Evolutionary conservation across 768 basidiomycete species (phyloP), one percentile per base, ranked within the genome.

Genomic region (Boletus coccyginus): DNA sequence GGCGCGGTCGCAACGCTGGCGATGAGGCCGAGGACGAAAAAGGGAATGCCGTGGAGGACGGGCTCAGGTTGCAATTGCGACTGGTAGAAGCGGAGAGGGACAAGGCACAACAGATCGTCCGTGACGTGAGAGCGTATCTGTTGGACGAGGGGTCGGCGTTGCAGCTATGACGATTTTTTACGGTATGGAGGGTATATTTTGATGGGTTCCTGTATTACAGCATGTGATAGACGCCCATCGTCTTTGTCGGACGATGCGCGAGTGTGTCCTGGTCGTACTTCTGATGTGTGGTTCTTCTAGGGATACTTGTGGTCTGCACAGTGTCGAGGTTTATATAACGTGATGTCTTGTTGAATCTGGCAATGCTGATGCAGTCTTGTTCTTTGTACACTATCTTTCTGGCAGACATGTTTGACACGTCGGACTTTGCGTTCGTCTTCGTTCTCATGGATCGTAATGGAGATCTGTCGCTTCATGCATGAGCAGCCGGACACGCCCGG

Each of bases 31-130:
- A 24, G 14, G n/a, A 33, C 27, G 31, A 0, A 9, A 41, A 33
- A 13, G 24, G 14, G 14, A 19, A 24, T 3, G 21, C 42, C 5
- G 46, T 42, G 35, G 56, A 55, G 36, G 62, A 59, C 17, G 49
- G 32, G 2, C n/a, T 63, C 17, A 57, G 52, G 53, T 11, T 55
- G 24, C 58, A 59, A 10, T 33, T 68, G 12, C 56, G 54, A 17
- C 47, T 39, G 2, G 60, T 60, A 1, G 63, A 67, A 35, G 50
- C 53, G 38, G 66, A 66, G 52, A 65, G 68, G 58, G 60, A 67
- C 39, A 45, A 42, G 36, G 60, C 58, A 12, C 60, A 52, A 1
- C 52, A 43, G 53, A 51, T 64, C n/a, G 57, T 62, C 49, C 50
- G 45, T 0, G 59, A 61, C 8, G 51, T 67, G 59, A 55, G 50